Evolutionary conservation across 257 asterid species (phyloP).

Genomic region (Nemophila menziesii): DNA sequence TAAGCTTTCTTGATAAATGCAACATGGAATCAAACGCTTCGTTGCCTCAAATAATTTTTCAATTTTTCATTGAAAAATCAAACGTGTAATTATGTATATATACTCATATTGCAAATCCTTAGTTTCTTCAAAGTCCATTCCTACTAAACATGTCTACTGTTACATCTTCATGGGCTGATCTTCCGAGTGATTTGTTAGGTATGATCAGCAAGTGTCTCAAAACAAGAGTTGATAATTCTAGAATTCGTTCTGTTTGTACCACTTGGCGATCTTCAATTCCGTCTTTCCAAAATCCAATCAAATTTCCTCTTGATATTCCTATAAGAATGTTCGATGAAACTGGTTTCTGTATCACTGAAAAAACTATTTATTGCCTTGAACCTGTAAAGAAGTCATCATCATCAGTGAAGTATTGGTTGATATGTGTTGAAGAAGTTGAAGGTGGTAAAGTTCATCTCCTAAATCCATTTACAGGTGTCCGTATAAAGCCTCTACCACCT

Average conservation of each 20-base stretch:
- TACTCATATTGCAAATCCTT: too few relatives aligned
- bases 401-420: background rate
- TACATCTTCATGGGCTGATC: conserved; percentile 5
- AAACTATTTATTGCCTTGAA: conserved; percentile 1
- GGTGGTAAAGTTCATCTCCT: background rate
- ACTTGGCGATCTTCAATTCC: conserved; percentile 10
- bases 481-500: background rate
- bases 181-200: conserved; percentile 3
- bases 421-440: conserved; percentile 4
- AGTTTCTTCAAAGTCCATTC: too few relatives aligned
- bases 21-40: too few relatives aligned
- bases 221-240: background rate
- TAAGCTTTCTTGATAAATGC: too few relatives aligned
- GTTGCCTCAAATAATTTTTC: too few relatives aligned
- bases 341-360: background rate
- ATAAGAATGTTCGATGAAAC: background rate
- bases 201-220: conserved; percentile 4
- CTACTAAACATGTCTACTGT: too few relatives aligned
- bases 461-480: background rate
- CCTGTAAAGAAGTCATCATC: background rate
- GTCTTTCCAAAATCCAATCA: background rate
- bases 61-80: too few relatives aligned
- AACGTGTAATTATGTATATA: too few relatives aligned
- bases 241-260: conserved; percentile 9
- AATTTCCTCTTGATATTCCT: background rate